Percentiles rank a stretch among this genome's conserved stretches.
Evolutionary conservation across 202 grass and related monocot species (phyloP).

Genomic region (Digitaria exilis): DNA sequence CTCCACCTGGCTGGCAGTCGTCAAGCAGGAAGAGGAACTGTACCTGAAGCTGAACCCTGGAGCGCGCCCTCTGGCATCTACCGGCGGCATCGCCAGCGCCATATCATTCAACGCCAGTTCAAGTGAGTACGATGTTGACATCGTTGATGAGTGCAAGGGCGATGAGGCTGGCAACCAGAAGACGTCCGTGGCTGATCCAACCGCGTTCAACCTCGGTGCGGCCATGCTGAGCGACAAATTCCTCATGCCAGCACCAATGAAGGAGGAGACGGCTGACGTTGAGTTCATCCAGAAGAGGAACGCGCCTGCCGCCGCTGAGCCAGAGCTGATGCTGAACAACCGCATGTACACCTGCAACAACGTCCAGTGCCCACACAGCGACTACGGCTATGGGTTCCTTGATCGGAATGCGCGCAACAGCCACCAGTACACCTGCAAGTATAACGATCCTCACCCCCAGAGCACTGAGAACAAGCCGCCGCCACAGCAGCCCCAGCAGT

Average conservation of each 20-base stretch:
- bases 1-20: conserved; percentile 73
- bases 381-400: conserved; percentile 62
- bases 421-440: conserved; percentile 76
- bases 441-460: conserved; percentile 47
- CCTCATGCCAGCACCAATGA: conserved; percentile 50
- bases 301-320: conserved; percentile 13
- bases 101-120: conserved; percentile 78
- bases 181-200: conserved; percentile 25
- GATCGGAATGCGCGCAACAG: conserved; percentile 68
- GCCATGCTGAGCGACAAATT: conserved; percentile 58
- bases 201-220: conserved; percentile 50
- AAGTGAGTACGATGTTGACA: conserved; percentile 85
- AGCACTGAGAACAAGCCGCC: conserved; percentile 62
- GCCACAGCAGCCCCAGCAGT: neutral
- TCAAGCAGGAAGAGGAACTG: conserved; percentile 92
- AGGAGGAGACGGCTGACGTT: conserved; percentile 59
- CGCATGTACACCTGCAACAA: conserved; percentile 82
- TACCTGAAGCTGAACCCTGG: conserved; percentile 74
- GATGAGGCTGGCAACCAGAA: conserved; percentile 55
- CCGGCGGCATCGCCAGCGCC: conserved; percentile 47
- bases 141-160: conserved; percentile 65
- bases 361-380: conserved; percentile 63
- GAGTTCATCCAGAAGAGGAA: conserved; percentile 82
- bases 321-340: conserved; percentile 59
- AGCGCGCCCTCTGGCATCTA: conserved; percentile 31